Conservation (phyloP, 441 rosid species). For the Raphanus hybrid region DNA sequence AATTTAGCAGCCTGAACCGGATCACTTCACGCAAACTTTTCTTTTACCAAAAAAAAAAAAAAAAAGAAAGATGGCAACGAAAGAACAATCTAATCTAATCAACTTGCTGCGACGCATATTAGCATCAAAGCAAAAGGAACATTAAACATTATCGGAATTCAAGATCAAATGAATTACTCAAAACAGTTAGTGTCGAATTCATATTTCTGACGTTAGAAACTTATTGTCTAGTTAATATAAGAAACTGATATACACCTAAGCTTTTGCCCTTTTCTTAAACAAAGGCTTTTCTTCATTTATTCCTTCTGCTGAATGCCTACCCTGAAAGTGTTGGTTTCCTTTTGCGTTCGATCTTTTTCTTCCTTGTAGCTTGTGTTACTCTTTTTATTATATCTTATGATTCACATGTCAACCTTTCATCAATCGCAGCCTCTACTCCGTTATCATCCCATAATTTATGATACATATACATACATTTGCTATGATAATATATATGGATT, state of each 20-base stretch:
- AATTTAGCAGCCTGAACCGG: background rate
- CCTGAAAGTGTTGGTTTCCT: background rate
- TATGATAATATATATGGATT: no score
- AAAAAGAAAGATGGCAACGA: no score
- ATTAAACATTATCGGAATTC: background rate
- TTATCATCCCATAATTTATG: conserved; percentile 3
- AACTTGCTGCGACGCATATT: background rate
- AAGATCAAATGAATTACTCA: background rate
- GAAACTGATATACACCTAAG: background rate
- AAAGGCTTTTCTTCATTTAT: background rate
- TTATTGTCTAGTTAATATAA: background rate
- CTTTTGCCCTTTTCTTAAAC: conserved; percentile 1
- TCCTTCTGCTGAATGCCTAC: background rate
- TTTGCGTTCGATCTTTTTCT: background rate
- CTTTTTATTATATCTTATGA: background rate
- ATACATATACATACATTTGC: background rate
- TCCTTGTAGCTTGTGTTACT: background rate
- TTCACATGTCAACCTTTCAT: conserved; percentile 3
- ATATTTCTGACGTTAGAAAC: background rate
- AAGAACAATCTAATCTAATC: background rate
- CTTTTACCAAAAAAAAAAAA: no score
- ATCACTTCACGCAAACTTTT: no score
- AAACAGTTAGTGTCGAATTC: background rate
- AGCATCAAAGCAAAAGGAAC: background rate
- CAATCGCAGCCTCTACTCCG: background rate